Conservation (phyloP, 345 rosid genomes). For the Crucihimalaya himalaica region DNA sequence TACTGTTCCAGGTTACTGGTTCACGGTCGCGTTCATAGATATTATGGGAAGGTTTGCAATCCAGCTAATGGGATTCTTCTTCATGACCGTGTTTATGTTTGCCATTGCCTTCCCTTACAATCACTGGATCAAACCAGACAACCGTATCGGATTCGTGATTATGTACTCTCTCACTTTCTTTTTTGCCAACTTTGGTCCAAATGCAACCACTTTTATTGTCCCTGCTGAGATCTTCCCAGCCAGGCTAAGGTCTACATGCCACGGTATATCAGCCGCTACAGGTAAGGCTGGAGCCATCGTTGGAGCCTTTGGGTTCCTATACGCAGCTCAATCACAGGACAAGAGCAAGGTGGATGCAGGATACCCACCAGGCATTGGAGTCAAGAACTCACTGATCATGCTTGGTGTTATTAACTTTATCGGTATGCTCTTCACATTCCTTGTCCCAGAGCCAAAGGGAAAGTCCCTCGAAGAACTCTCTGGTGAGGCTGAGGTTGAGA, state of each 20-base stretch:
- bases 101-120: slow-evolving; percentile 67
- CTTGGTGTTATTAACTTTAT: slow-evolving; percentile 46
- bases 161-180: slow-evolving; percentile 70
- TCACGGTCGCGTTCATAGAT: slow-evolving; percentile 61
- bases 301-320: slow-evolving; percentile 70
- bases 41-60: slow-evolving; percentile 59
- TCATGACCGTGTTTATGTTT: too few species aligned
- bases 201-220: slow-evolving; percentile 67
- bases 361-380: slow-evolving; percentile 54
- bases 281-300: slow-evolving; percentile 73
- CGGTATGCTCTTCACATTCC: slow-evolving; percentile 52
- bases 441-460: slow-evolving; percentile 59
- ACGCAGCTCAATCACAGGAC: slow-evolving; percentile 47
- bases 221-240: slow-evolving; percentile 76
- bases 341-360: slow-evolving; percentile 46
- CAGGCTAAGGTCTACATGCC: slow-evolving; percentile 69
- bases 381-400: slow-evolving; percentile 45
- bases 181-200: slow-evolving; percentile 77
- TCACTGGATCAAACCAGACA: slow-evolving; percentile 50
- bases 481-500: slow-evolving; percentile 49
- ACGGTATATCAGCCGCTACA: slow-evolving; percentile 68
- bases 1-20: slow-evolving; percentile 75
- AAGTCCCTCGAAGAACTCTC: slow-evolving; percentile 60
- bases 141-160: slow-evolving; percentile 57
- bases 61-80: slow-evolving; percentile 70